Evolutionary conservation across 306 rosid species (phyloP), one percentile per base, ranked within the genome.

Genomic region (Begonia masoniana): DNA sequence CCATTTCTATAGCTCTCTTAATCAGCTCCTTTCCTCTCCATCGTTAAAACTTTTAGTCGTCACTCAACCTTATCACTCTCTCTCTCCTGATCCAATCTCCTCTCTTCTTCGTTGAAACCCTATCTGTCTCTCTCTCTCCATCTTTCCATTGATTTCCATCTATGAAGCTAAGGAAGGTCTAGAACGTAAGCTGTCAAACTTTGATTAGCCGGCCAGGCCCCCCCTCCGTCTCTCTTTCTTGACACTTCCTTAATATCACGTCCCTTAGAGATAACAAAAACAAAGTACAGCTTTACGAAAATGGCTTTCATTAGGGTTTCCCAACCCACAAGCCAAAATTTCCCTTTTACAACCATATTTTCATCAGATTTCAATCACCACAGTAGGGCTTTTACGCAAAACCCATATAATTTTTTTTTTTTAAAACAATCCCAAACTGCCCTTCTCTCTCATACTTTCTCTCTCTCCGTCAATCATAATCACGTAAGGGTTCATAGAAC

Each of bases 211-310:
- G 24, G 24, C 69, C 76, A 71, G 62, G 23, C 54, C 58, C 65
- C 65, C 10, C 43, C 1, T 52, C 66, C 79, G 71, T 56, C 67
- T 85, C 24, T 21, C 19, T 17, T 17, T 17, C 19, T 17, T 82
- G 79, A 80, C 87, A 74, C 76, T 82, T 74, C 94, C 95, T 89
- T 73, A 21, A 21, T 21, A 72, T 58, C 77, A 85, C 58, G 82
- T 89, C 91, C 91, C 82, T 68, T 80, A 21, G 24, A 21, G 73
- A 42, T 17, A 17, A 17, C 19, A 17, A 17, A 17, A 17, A 15
- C 65, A 85, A 50, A 61, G 51, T 51, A 60, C 54, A 21, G 24
- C 4, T 21, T 1, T 43, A 43, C 13, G 15, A 78, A 21, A 31
- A 31, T 4, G 39, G 39, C 39, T 3, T 6, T 31, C 39, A 31